Evolutionary conservation across 148 eudicot genomes (phyloP), one percentile per base, ranked within the genome.

Genomic region (Diospyros kaki): DNA sequence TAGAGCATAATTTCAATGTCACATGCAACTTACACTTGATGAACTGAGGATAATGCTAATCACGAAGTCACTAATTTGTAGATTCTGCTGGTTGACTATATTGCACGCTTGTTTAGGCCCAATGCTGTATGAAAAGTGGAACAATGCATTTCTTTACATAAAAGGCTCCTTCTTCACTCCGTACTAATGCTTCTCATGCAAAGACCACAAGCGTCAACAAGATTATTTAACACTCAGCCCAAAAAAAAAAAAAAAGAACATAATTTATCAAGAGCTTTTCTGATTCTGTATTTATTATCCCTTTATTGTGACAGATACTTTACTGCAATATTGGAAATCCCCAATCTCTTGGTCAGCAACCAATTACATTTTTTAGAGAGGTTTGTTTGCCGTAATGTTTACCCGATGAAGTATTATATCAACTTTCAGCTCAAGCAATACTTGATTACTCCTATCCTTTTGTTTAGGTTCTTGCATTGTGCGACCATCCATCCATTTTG

Each of bases 261-360:
- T 63, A 41, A 48, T 48, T 48, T 73, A 58, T 43, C 14, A 46
- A 18, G 51, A 7, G 15, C 41, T 18, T 52, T 48, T 74, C 58
- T 43, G 42, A 56, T 58, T 42, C 13, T 51, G 4, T 48, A 51
- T 48, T 69, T 75, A 64, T 64, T 80, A 66, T 66, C 74, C 42
- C 11, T 12, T 69, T 48, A 13, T 3, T 14, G 59, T 60, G 75
- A 53, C 94, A 95, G 99, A 90, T 95, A 76, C 81, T 95, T 48
- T 95, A 86, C 81, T 95, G 97, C 75, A 96, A 96, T 73, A 93
- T 96, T 68, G 99, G 99, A 76, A 96, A 96, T 81, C 99, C 99
- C 71, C 98, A 96, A 76, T 93, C 98, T 59, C 94, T 96, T 44
- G 91, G 86, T 56, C 98, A 96, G 78, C 92, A 84, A 75, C 97